phyloP scores from a whole-genome alignment of 2,329 filamentous ascomycete species.

The Celoporthe dispersa region DNA sequence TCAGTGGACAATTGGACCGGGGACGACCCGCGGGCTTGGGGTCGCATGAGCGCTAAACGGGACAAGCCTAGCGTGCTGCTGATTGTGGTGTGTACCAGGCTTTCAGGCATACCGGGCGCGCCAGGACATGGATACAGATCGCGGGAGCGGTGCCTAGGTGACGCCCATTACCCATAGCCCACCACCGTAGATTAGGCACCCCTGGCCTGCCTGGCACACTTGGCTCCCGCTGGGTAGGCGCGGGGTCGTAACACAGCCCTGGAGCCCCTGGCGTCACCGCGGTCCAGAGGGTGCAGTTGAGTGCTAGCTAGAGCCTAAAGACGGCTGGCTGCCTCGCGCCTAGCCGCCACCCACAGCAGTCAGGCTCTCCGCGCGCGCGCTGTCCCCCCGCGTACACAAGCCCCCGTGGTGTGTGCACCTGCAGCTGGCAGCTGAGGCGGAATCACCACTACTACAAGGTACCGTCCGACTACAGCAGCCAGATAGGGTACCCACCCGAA shows the following conservation, averaged over 20 bases:
- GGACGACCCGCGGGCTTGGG: neutral
- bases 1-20: constrained; percentile 8
- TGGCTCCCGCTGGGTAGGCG: neutral
- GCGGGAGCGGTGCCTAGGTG: neutral
- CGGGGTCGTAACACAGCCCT: neutral
- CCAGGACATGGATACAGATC: neutral
- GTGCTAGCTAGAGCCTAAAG: neutral
- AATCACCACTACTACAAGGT: neutral
- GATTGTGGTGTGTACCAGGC: neutral
- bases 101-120: too few relatives aligned
- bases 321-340: constrained; percentile 1
- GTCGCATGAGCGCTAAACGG: neutral
- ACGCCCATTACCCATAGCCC: neutral
- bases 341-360: neutral
- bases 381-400: neutral
- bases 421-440: constrained; percentile 19
- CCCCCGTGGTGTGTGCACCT: constrained; percentile 13
- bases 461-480: neutral
- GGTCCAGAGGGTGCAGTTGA: neutral
- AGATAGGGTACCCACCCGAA: neutral
- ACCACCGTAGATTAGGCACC: neutral
- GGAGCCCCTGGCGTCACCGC: neutral
- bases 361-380: constrained; percentile 6
- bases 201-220: neutral
- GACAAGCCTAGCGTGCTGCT: neutral